Conservation (phyloP, 140 eudicot genomes). For the Bidens hawaiensis region DNA sequence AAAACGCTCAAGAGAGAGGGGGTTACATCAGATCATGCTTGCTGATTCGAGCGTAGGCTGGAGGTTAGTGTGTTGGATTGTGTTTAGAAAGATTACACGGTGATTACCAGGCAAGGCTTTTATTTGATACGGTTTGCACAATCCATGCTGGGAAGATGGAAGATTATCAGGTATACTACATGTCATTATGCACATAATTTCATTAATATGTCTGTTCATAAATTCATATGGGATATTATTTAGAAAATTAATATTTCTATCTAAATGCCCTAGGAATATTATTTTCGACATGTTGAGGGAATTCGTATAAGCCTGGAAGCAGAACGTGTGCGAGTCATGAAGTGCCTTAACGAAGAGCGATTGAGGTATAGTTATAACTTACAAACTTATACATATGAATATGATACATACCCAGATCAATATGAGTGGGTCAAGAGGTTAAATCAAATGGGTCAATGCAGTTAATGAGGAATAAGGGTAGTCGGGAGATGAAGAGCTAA, state of each 20-base stretch:
- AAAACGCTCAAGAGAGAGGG: too few species aligned
- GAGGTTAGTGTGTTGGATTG: slow-evolving; percentile 54
- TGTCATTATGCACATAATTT: background rate
- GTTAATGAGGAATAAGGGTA: too few species aligned
- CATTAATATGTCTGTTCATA: background rate
- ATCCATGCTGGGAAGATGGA: slow-evolving; percentile 59
- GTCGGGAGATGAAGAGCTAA: too few species aligned
- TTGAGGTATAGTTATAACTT: slow-evolving; percentile 43
- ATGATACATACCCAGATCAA: too few species aligned
- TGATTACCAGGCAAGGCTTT: slow-evolving; percentile 63
- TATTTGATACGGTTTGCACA: slow-evolving; percentile 73
- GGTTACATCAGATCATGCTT: slow-evolving; percentile 85
- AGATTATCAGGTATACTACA: slow-evolving; percentile 64
- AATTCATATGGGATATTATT: background rate
- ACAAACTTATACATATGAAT: background rate
- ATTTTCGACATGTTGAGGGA: slow-evolving; percentile 77
- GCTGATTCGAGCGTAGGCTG: slow-evolving; percentile 51
- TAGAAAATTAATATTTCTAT: background rate
- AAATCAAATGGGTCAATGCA: too few species aligned
- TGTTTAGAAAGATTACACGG: slow-evolving; percentile 63
- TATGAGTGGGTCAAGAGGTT: too few species aligned
- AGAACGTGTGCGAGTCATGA: slow-evolving; percentile 63
- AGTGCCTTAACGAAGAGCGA: slow-evolving; percentile 71
- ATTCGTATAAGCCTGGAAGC: slow-evolving; percentile 73
- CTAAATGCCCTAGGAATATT: slow-evolving; percentile 45